Evolutionary conservation across 2,329 filamentous ascomycete species (phyloP).

Genomic region (Penicillium verrucosum): DNA sequence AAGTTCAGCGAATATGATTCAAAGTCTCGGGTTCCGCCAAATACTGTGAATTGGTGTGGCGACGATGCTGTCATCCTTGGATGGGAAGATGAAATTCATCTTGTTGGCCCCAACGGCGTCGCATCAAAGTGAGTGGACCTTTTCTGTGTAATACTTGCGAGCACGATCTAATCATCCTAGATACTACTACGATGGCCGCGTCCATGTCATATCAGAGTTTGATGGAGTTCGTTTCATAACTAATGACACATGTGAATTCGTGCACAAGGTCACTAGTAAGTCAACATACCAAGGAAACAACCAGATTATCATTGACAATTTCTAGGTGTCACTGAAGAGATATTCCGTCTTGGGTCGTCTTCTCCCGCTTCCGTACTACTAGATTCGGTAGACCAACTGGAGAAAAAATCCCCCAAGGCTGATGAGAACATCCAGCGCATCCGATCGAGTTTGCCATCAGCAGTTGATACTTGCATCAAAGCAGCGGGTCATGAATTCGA

Average conservation of each 20-base stretch:
- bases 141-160: not conserved
- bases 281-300: not conserved
- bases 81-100: constrained; percentile 96
- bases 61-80: constrained; percentile 90
- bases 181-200: constrained; percentile 86
- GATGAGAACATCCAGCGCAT: constrained; percentile 98
- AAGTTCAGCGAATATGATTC: constrained; percentile 90
- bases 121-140: constrained; percentile 54
- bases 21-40: constrained; percentile 76
- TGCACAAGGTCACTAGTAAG: constrained; percentile 80
- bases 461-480: constrained; percentile 89
- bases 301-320: constrained; percentile 3
- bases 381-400: constrained; percentile 86
- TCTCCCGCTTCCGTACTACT: constrained; percentile 88
- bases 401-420: constrained; percentile 91
- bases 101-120: constrained; percentile 80
- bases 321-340: constrained; percentile 72
- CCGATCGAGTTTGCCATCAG: constrained; percentile 78
- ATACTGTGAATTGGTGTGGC: constrained; percentile 92
- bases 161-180: constrained; percentile 38
- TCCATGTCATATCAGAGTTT: constrained; percentile 81
- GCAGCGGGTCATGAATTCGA: constrained; percentile 91
- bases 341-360: constrained; percentile 83
- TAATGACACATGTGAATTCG: constrained; percentile 91
- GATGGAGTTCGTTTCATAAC: constrained; percentile 90